Percentiles rank a stretch among this genome's conserved stretches.
phyloP scores from a whole-genome alignment of 495 filamentous ascomycete genomes.

The Penicillium paxilli region DNA sequence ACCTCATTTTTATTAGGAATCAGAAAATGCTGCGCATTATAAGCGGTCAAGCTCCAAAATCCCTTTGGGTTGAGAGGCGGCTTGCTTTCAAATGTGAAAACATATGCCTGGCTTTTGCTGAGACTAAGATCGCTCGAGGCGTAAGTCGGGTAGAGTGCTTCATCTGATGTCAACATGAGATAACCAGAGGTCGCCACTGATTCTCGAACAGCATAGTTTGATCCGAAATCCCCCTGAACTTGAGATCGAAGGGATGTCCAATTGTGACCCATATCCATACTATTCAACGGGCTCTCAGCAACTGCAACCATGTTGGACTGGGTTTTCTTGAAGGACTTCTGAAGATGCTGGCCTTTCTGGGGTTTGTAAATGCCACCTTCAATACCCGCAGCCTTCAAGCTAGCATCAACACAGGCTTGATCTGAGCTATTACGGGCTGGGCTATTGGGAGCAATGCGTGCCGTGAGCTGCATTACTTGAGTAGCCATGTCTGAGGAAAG shows the following conservation, averaged over 20 bases:
- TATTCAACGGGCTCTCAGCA: background rate
- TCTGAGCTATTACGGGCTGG: background rate
- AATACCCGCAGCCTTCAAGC: background rate
- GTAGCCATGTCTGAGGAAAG: background rate
- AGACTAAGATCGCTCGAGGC: background rate
- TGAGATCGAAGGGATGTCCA: background rate
- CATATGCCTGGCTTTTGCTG: constrained; percentile 12
- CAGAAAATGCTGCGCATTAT: constrained; percentile 22
- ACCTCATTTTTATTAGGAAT: constrained; percentile 24
- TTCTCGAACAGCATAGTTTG: background rate
- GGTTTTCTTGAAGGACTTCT: background rate
- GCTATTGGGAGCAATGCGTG: constrained; percentile 1
- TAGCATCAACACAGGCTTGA: background rate
- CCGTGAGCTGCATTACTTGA: background rate
- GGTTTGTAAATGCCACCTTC: background rate
- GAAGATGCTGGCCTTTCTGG: constrained; percentile 2
- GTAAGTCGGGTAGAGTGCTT: constrained; percentile 1
- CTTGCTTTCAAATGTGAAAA: constrained; percentile 31
- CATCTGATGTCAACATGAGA: background rate
- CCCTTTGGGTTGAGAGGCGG: constrained; percentile 23
- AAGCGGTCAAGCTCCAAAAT: constrained; percentile 40
- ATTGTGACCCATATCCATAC: background rate
- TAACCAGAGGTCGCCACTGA: background rate
- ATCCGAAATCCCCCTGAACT: background rate
- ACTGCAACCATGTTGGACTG: background rate